A percentile compares a stretch with the other conserved stretches of the same genome.
Evolutionary conservation across 208 protist species (phyloP).

Genomic region (Balamuthia mandrillaris): DNA sequence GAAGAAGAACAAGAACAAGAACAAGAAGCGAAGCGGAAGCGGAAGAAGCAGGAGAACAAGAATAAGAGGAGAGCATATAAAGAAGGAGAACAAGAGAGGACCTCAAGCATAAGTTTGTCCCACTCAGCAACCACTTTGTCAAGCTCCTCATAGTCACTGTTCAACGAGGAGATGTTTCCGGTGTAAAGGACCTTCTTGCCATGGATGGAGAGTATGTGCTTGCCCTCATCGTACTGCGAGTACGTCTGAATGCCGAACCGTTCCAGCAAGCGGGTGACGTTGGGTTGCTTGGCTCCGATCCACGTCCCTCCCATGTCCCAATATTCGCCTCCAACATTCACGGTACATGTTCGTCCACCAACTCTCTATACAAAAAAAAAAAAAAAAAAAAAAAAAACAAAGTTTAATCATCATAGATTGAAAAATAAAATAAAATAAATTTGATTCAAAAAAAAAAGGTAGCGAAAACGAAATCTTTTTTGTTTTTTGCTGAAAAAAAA

Average conservation of each 20-base stretch:
- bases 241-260: background rate
- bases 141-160: background rate
- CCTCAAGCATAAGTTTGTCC: conserved; percentile 21
- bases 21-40: too few species aligned
- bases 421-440: conserved; percentile 13
- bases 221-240: conserved; percentile 41
- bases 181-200: background rate
- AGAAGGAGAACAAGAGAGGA: background rate
- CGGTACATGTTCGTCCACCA: conserved; percentile 28
- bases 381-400: background rate
- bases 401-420: background rate
- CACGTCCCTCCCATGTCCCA: conserved; percentile 46
- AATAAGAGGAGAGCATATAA: too few species aligned
- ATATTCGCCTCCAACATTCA: conserved; percentile 1
- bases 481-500: background rate
- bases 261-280: background rate
- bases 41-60: background rate
- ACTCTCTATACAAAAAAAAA: conserved; percentile 31
- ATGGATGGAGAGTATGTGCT: conserved; percentile 41
- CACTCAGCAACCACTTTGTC: background rate
- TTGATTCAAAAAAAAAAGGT: background rate
- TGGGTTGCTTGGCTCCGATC: conserved; percentile 35
- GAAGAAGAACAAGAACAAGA: background rate
- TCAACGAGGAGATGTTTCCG: conserved; percentile 33
- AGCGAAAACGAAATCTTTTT: too few species aligned